Conservation (phyloP, 2,329 filamentous ascomycete species). For the Blastomyces emzantsi region DNA sequence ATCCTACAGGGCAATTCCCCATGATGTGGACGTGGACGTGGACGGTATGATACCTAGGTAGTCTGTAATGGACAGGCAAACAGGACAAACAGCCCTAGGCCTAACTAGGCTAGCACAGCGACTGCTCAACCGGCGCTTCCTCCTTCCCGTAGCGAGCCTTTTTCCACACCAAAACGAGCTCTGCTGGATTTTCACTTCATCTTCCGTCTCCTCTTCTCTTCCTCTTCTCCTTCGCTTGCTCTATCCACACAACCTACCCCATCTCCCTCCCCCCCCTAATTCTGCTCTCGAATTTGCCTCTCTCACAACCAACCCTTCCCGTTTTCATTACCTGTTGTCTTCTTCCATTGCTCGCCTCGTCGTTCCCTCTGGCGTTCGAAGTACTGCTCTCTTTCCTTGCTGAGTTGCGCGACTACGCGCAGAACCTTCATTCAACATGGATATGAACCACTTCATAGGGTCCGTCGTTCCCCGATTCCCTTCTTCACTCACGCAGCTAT, state of each 20-base stretch:
- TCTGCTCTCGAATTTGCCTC: constrained; percentile 16
- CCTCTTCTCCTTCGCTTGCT: constrained; percentile 19
- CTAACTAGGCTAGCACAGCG: not conserved
- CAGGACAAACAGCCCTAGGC: not conserved
- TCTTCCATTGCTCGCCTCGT: constrained; percentile 14
- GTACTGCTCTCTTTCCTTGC: constrained; percentile 3
- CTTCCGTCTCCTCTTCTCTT: constrained; percentile 8
- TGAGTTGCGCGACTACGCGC: constrained; percentile 27
- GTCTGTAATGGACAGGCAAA: constrained; percentile 11
- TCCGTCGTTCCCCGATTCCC: constrained; percentile 23
- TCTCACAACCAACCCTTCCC: constrained; percentile 16
- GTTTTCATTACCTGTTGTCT: constrained; percentile 10
- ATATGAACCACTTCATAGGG: constrained; percentile 45
- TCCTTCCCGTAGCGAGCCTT: constrained; percentile 15
- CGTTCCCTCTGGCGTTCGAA: constrained; percentile 16
- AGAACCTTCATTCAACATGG: constrained; percentile 30
- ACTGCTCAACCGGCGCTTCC: constrained; percentile 2
- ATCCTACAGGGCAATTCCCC: too few species aligned
- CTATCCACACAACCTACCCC: constrained; percentile 14
- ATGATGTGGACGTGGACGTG: too few species aligned
- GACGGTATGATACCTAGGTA: too few species aligned
- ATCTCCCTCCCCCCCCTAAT: constrained; percentile 11
- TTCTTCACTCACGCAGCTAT: constrained; percentile 22
- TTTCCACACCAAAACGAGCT: constrained; percentile 9
- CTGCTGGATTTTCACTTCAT: constrained; percentile 12